Conservation (phyloP, 2,329 filamentous ascomycete genomes). For the Colletotrichum caudatum region DNA sequence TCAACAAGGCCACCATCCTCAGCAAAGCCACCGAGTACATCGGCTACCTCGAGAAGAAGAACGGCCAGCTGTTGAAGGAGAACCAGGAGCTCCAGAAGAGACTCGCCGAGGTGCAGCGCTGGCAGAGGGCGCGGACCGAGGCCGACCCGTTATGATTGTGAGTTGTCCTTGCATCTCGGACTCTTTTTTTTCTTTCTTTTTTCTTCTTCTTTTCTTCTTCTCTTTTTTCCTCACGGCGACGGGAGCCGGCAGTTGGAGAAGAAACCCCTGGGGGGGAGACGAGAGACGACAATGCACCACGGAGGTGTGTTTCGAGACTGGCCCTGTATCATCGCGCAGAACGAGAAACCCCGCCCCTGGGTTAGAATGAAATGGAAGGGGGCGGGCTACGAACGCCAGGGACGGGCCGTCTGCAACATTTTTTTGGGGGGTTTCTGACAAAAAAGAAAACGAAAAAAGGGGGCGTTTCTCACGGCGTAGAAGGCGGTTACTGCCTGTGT, state of each 20-base stretch:
- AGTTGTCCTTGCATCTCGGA: neutral
- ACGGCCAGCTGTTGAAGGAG: conserved; percentile 49
- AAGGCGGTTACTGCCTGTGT: neutral
- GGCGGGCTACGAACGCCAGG: neutral
- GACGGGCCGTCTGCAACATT: neutral
- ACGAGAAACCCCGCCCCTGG: neutral
- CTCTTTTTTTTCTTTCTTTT: no score
- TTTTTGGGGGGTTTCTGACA: neutral
- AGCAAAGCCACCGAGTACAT: conserved; percentile 56
- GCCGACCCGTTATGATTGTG: conserved; percentile 23
- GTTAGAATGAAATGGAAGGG: neutral
- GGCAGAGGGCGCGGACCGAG: conserved; percentile 35
- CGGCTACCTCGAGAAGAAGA: conserved; percentile 52
- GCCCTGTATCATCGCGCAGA: neutral
- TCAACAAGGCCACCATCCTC: conserved; percentile 59
- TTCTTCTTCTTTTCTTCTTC: no score
- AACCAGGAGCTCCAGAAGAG: conserved; percentile 50
- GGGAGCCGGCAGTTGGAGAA: no score
- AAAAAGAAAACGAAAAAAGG: no score
- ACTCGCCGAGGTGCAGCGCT: conserved; percentile 36
- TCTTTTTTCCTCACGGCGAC: no score
- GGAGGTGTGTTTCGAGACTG: no score
- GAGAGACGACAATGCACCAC: no score
- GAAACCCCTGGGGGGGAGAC: no score
- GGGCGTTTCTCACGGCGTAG: neutral